Conservation (phyloP, 2,329 filamentous ascomycete species). For the Dactylonectria estremocensis region DNA sequence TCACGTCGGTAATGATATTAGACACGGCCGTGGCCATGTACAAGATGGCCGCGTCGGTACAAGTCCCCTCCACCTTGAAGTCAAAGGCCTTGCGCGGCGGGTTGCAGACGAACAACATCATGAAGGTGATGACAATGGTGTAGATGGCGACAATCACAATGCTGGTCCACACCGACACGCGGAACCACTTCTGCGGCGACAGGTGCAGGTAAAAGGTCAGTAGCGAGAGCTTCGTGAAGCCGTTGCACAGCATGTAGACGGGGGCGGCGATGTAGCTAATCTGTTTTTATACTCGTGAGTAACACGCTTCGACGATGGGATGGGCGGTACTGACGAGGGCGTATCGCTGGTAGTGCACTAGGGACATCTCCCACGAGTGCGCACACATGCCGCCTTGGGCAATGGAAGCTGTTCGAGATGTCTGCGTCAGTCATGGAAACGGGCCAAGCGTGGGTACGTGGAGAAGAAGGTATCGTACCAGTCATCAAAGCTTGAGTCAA, state of each 20-base stretch:
- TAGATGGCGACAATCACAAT: slow-evolving; percentile 51
- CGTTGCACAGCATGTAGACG: slow-evolving; percentile 54
- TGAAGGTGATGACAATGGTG: slow-evolving; percentile 45
- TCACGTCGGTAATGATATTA: slow-evolving; percentile 63
- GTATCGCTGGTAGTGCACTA: slow-evolving; percentile 38
- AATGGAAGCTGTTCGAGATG: slow-evolving; percentile 29
- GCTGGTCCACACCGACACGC: slow-evolving; percentile 47
- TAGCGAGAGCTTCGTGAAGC: slow-evolving; percentile 56
- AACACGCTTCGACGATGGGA: background rate
- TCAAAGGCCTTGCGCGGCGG: slow-evolving; percentile 46
- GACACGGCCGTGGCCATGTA: slow-evolving; percentile 65
- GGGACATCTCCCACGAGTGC: slow-evolving; percentile 45
- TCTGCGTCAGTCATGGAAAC: background rate
- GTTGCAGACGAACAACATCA: slow-evolving; percentile 45
- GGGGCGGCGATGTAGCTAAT: slow-evolving; percentile 45
- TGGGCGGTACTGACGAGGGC: slow-evolving; percentile 34
- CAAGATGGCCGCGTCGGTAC: slow-evolving; percentile 61
- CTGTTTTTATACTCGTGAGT: slow-evolving; percentile 27
- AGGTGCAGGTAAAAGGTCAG: slow-evolving; percentile 56
- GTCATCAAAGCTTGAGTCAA: slow-evolving; percentile 38
- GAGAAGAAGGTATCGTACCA: slow-evolving; percentile 14
- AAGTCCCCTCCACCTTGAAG: slow-evolving; percentile 49
- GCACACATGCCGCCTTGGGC: slow-evolving; percentile 36
- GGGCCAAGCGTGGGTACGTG: background rate
- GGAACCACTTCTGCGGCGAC: slow-evolving; percentile 53